phyloP scores from a whole-genome alignment of 345 rosid species.

The Euclidium syriacum region DNA sequence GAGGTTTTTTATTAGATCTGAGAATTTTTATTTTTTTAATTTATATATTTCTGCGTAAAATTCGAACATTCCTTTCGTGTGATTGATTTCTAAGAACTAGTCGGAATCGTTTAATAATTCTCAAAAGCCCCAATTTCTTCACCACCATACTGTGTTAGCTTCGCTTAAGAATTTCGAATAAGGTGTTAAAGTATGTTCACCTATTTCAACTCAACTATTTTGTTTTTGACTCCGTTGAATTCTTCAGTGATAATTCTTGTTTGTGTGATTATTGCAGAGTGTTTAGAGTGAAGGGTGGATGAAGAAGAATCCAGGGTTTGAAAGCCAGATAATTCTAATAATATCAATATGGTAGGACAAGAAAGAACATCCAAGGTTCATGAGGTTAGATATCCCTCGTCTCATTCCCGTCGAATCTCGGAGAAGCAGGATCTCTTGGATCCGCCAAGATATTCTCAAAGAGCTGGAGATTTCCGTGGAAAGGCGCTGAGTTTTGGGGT shows the following conservation, averaged over 20 bases:
- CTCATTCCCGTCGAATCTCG: not conserved
- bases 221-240: not conserved
- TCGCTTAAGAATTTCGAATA: not conserved
- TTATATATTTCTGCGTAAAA: not conserved
- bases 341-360: slow-evolving; percentile 17
- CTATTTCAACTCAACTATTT: not conserved
- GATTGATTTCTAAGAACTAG: not conserved
- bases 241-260: not conserved
- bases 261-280: slow-evolving; percentile 15
- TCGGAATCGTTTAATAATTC: not conserved
- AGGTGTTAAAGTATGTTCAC: not conserved
- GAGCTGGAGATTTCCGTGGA: slow-evolving; percentile 42
- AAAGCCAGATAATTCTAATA: not conserved
- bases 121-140: not conserved
- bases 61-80: slow-evolving; percentile 7
- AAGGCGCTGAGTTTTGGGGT: slow-evolving; percentile 80
- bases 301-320: slow-evolving; percentile 19
- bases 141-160: not conserved
- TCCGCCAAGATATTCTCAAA: slow-evolving; percentile 62
- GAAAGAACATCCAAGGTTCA: slow-evolving; percentile 34
- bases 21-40: not conserved
- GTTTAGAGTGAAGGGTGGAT: not conserved
- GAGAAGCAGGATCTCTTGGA: slow-evolving; percentile 58
- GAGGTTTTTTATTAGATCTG: slow-evolving; percentile 13
- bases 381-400: slow-evolving; percentile 33